Evolutionary conservation across 2,329 filamentous ascomycete species (phyloP), one percentile per base, ranked within the genome.

Genomic region (Dichotomopilus funicola): DNA sequence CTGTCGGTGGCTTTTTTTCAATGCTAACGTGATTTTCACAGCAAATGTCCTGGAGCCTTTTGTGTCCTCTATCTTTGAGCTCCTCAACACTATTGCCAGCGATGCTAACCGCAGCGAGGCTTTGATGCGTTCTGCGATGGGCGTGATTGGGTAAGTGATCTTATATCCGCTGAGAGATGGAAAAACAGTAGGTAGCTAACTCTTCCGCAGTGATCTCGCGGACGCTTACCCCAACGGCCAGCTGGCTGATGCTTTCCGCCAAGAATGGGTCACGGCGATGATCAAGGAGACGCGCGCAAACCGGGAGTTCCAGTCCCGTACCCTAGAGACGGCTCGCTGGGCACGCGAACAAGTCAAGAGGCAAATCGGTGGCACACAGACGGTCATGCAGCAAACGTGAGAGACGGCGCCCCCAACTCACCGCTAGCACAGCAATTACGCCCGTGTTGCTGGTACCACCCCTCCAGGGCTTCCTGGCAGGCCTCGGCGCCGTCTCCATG

Each of bases 321-420:
- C 94, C 3, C 86, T 94, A 62, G 90, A 96, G 63, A 97, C 94
- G 47, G 94, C 94, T 68, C 88, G 92, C 66, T 99, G 94, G 94
- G 91, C 94, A 61, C 87, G 92, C 59, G 94, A 97, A 74, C 91
- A 96, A 71, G 91, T 97, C 71, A 97, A 96, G 81, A 88, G 90
- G 66, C 94, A 99, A 73, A 74, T 85, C 51, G 79, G 80, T 56
- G 81, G 81, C 61, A 67, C 71, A 49, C 70, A 68, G 64, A 75
- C 70, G 53, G 74, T 79, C 64, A 82, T 83, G 78, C 70, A 75
- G 53, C 74, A 79, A 64, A 73, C 73, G 61, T 79, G 72, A 74
- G 61, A 58, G 42, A 46, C n/a, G 19, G 19, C 19, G 19, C 19
- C 19, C 19, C 45, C n/a, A 45, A 53, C 9, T 10, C 35, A 38